Evolutionary conservation across 805 yeast genomes (phyloP).

Genomic region (Barnettozyma sp.): DNA sequence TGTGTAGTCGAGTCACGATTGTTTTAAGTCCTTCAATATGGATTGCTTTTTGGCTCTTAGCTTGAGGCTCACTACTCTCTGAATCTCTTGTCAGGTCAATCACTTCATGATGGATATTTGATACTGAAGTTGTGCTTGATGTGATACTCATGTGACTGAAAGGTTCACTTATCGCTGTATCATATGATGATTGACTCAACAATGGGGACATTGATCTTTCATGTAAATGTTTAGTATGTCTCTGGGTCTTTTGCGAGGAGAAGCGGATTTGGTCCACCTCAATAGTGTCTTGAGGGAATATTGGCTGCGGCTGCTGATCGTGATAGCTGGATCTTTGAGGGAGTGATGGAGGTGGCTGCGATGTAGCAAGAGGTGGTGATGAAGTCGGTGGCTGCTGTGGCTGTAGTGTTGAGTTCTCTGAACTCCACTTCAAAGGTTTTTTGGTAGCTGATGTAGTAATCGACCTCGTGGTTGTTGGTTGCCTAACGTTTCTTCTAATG

Average conservation of each 20-base stretch:
- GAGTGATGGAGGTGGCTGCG: neutral
- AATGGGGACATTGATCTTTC: constrained; percentile 11
- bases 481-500: constrained; percentile 1
- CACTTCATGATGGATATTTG: neutral
- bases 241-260: constrained; percentile 3
- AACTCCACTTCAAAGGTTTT: neutral
- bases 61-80: neutral
- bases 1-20: constrained; percentile 13
- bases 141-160: constrained; percentile 15
- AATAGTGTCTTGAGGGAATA: constrained; percentile 13
- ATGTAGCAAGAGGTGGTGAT: no score
- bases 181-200: constrained; percentile 22
- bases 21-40: neutral
- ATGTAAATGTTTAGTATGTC: constrained; percentile 1
- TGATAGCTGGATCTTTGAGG: constrained; percentile 12
- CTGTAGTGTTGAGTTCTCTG: no score
- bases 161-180: constrained; percentile 21
- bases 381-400: no score
- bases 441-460: neutral
- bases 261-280: constrained; percentile 19
- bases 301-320: constrained; percentile 13
- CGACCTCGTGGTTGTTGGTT: no score
- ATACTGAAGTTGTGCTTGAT: constrained; percentile 5
- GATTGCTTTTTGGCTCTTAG: neutral
- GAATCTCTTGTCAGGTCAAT: constrained; percentile 15